Conservation (phyloP, 371 early-diverging fungal genomes). For the Coemansia sp. region DNA sequence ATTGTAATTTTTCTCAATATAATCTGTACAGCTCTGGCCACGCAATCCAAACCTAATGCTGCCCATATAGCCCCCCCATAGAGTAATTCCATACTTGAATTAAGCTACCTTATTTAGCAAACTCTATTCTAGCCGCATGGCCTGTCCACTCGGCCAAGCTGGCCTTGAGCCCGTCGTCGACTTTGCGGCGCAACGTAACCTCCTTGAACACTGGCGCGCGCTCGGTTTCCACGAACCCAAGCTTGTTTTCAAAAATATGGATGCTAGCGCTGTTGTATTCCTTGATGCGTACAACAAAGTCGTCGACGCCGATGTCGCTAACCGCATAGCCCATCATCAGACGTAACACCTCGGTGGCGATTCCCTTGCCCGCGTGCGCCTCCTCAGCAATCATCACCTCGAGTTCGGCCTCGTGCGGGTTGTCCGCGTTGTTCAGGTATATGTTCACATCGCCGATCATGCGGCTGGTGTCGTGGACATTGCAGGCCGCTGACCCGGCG, state of each 20-base stretch:
- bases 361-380: conserved; percentile 62
- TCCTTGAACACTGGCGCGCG: conserved; percentile 73
- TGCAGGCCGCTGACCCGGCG: conserved; percentile 19
- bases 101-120: neutral
- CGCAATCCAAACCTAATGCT: neutral
- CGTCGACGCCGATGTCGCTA: conserved; percentile 57
- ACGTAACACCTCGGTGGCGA: conserved; percentile 69
- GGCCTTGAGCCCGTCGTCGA: conserved; percentile 45
- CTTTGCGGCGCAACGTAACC: conserved; percentile 59
- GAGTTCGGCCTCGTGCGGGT: conserved; percentile 79
- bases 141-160: conserved; percentile 7
- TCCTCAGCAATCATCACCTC: conserved; percentile 92
- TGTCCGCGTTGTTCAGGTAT: conserved; percentile 78
- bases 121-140: conserved; percentile 14
- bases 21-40: neutral
- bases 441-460: conserved; percentile 96
- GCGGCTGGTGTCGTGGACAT: conserved; percentile 48
- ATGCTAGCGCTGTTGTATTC: conserved; percentile 69
- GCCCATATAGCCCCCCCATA: no score
- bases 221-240: conserved; percentile 69
- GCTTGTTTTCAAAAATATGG: conserved; percentile 63
- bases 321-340: conserved; percentile 84
- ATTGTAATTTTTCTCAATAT: neutral
- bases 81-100: no score
- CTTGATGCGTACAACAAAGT: conserved; percentile 80